Evolutionary conservation across 2,329 filamentous ascomycete species (phyloP).

Genomic region (Aspergillus transmontanensis): DNA sequence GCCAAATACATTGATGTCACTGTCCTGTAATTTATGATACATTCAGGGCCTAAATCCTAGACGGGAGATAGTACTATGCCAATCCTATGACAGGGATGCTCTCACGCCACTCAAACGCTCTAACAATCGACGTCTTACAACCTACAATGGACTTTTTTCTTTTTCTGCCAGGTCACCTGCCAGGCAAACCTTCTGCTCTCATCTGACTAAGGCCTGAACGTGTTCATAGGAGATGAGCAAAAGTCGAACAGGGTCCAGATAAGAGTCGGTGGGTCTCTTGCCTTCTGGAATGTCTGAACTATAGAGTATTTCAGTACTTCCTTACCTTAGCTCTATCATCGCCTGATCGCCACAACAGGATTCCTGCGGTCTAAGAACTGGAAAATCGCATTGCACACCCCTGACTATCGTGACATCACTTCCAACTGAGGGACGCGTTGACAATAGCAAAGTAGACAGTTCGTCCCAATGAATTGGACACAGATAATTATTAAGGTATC

Average conservation of each 20-base stretch:
- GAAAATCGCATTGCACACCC: background rate
- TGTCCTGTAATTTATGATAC: background rate
- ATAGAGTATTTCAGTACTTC: background rate
- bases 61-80: background rate
- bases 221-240: background rate
- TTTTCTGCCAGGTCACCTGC: background rate
- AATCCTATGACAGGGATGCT: background rate
- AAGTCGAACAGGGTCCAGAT: background rate
- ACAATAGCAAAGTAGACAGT: background rate
- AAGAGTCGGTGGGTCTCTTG: constrained; percentile 2
- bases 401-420: constrained; percentile 5
- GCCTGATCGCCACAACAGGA: background rate
- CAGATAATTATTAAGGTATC: background rate
- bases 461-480: background rate
- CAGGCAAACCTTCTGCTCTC: background rate
- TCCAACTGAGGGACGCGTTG: background rate
- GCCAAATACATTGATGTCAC: background rate
- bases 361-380: background rate
- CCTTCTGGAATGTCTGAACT: constrained; percentile 2
- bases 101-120: background rate
- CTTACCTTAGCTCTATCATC: background rate
- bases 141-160: background rate
- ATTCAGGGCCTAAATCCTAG: background rate
- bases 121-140: background rate
- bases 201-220: background rate